phyloP scores from a whole-genome alignment of 768 basidiomycete genomes.

The Lactarius trivialis region DNA sequence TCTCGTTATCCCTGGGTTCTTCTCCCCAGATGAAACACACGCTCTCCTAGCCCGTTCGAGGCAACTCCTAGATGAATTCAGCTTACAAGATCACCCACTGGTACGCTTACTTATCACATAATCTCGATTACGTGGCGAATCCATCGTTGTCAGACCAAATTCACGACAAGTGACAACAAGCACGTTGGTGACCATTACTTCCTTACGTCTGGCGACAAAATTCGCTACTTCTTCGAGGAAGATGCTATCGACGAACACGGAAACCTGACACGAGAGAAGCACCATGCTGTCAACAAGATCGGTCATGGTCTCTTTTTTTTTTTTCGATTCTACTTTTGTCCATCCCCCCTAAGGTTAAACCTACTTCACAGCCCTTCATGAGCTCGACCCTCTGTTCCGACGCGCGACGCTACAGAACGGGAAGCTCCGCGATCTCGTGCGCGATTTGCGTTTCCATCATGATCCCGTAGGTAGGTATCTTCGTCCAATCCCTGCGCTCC shows the following conservation, averaged over 20 bases:
- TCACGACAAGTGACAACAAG: slow-evolving; percentile 70
- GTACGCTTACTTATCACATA: slow-evolving; percentile 36
- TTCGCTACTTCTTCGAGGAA: slow-evolving; percentile 90
- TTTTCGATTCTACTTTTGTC: not conserved
- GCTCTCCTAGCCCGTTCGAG: slow-evolving; percentile 66
- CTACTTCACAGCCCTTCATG: slow-evolving; percentile 60
- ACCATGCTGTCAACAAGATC: slow-evolving; percentile 90
- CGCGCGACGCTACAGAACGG: slow-evolving; percentile 77
- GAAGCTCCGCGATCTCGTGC: slow-evolving; percentile 58
- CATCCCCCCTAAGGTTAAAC: slow-evolving; percentile 4
- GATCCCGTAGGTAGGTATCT: slow-evolving; percentile 67
- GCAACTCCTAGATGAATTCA: slow-evolving; percentile 72
- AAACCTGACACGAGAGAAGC: slow-evolving; percentile 62
- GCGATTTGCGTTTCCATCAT: slow-evolving; percentile 73
- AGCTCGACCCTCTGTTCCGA: slow-evolving; percentile 76
- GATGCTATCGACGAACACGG: slow-evolving; percentile 69
- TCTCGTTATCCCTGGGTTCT: slow-evolving; percentile 69
- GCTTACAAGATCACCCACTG: slow-evolving; percentile 69
- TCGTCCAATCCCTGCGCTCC: not conserved
- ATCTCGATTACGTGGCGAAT: not conserved
- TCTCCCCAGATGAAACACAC: slow-evolving; percentile 48
- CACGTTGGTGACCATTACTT: slow-evolving; percentile 94
- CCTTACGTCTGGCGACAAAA: slow-evolving; percentile 86
- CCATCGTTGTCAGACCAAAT: slow-evolving; percentile 59
- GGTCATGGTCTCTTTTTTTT: slow-evolving; percentile 56